Percentiles rank a stretch among this genome's conserved stretches.
phyloP scores from a whole-genome alignment of 768 basidiomycete genomes.

The Macrolepiota fuliginosa region DNA sequence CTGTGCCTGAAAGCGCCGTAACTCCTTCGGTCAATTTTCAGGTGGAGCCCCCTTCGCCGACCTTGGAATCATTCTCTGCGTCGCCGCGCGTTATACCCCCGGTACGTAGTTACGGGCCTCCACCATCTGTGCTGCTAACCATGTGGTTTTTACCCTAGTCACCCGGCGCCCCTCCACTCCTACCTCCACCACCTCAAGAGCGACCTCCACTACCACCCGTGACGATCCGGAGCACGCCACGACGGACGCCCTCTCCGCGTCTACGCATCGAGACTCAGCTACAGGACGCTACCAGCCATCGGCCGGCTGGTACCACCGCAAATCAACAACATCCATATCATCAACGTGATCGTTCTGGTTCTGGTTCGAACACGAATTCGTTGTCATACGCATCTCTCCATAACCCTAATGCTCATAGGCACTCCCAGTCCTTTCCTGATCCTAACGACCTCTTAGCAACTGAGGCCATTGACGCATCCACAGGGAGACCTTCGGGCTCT shows the following conservation, averaged over 20 bases:
- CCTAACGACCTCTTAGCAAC: too few relatives aligned
- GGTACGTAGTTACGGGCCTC: neutral
- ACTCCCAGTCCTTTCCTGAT: neutral
- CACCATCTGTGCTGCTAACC: neutral
- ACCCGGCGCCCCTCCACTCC: slow-evolving; percentile 6
- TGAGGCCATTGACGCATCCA: too few relatives aligned
- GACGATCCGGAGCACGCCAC: neutral
- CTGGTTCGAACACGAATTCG: neutral
- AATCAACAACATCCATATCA: neutral
- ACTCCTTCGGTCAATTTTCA: slow-evolving; percentile 2
- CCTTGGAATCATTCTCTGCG: neutral
- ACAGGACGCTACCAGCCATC: neutral
- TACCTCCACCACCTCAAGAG: slow-evolving; percentile 9
- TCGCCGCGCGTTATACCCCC: neutral
- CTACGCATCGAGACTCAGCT: neutral
- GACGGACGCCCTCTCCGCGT: slow-evolving; percentile 4
- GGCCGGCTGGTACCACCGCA: neutral
- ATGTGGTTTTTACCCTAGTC: neutral
- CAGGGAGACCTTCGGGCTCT: neutral
- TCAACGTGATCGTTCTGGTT: too few relatives aligned
- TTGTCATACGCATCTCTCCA: slow-evolving; percentile 1
- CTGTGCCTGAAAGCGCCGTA: neutral
- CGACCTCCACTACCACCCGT: slow-evolving; percentile 4
- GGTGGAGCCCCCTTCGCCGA: slow-evolving; percentile 10
- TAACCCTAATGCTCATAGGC: neutral